Conservation (phyloP, 257 asterid genomes). For the Plantago major region DNA sequence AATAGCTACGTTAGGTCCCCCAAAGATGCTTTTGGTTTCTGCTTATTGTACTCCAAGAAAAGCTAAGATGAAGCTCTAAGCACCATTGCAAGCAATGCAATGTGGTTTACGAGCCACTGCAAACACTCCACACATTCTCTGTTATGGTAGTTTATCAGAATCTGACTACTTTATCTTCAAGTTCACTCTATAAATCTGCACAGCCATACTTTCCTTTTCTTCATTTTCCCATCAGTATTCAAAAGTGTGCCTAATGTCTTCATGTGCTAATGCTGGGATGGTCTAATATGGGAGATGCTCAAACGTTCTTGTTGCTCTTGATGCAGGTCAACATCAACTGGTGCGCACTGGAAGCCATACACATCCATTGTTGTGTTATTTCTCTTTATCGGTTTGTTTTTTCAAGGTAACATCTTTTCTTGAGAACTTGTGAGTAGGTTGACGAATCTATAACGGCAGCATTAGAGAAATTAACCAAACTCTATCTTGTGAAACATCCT, state of each 20-base stretch:
- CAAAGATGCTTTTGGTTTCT: background rate
- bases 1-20: background rate
- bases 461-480: constrained; percentile 13
- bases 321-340: constrained; percentile 47
- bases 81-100: no score
- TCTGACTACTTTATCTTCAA: background rate
- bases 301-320: constrained; percentile 14
- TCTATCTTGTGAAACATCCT: constrained; percentile 9
- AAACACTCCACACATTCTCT: background rate
- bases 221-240: no score
- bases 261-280: no score
- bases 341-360: constrained; percentile 31
- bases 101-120: no score
- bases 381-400: constrained; percentile 34
- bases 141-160: background rate
- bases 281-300: background rate
- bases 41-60: background rate
- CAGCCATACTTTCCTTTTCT: background rate
- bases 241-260: no score
- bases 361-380: constrained; percentile 28
- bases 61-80: background rate
- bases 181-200: background rate
- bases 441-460: constrained; percentile 19
- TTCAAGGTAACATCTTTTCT: constrained; percentile 38
- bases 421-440: constrained; percentile 39